Evolutionary conservation across 495 filamentous ascomycete genomes (phyloP).

Genomic region (Daldinia grandis): DNA sequence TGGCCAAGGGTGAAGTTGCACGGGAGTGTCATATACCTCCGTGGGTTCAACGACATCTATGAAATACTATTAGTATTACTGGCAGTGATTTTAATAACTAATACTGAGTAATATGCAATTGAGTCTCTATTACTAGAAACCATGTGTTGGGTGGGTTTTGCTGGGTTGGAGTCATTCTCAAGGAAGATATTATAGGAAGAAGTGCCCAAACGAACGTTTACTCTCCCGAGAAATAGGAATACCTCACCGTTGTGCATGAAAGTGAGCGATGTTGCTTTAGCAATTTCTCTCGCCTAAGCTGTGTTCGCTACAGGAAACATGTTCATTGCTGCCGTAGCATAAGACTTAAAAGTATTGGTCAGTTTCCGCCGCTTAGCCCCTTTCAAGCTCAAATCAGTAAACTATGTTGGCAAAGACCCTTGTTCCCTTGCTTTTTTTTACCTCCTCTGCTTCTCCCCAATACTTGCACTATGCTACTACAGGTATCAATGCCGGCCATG

Average conservation of each 20-base stretch:
- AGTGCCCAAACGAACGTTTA: background rate
- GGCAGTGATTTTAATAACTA: no score
- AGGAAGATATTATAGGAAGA: no score
- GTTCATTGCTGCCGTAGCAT: slow-evolving; percentile 8
- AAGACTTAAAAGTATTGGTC: slow-evolving; percentile 8
- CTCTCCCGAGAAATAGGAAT: background rate
- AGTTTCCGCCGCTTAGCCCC: slow-evolving; percentile 17
- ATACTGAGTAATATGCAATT: no score
- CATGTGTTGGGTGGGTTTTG: background rate
- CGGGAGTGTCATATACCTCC: background rate
- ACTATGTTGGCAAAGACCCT: slow-evolving; percentile 17
- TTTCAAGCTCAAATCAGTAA: slow-evolving; percentile 5
- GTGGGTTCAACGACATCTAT: slow-evolving; percentile 16
- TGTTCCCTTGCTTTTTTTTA: slow-evolving; percentile 1
- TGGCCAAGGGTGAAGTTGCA: background rate
- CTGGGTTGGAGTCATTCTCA: background rate
- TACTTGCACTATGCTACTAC: slow-evolving; percentile 16
- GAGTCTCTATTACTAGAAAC: no score
- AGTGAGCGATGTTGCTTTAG: slow-evolving; percentile 12
- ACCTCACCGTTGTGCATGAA: slow-evolving; percentile 23
- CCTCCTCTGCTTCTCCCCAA: slow-evolving; percentile 17
- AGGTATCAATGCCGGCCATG: slow-evolving; percentile 22
- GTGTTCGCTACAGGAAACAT: slow-evolving; percentile 14
- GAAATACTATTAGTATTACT: background rate
- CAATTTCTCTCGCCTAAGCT: slow-evolving; percentile 8